A percentile compares a stretch with the other conserved stretches of the same genome.
Evolutionary conservation across 2,329 filamentous ascomycete species (phyloP).

Genomic region (Colletotrichum tropicale): DNA sequence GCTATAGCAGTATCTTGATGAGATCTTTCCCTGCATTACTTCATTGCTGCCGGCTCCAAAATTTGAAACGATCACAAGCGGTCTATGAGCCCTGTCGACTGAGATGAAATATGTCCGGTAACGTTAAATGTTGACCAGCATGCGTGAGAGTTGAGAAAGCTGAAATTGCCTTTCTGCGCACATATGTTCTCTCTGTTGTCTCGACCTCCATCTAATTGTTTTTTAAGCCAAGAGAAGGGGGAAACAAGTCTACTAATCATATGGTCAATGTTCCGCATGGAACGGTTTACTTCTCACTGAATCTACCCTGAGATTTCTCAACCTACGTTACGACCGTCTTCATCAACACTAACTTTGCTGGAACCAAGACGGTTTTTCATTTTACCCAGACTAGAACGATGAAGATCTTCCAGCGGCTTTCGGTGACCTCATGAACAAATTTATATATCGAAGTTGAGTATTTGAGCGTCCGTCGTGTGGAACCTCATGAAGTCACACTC

Average conservation of each 20-base stretch:
- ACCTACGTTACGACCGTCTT: background rate
- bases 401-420: background rate
- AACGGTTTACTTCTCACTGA: background rate
- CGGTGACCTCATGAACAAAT: background rate
- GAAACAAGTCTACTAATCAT: background rate
- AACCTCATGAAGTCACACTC: background rate
- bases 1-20: background rate
- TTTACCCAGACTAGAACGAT: background rate
- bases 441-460: background rate
- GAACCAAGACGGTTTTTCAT: background rate
- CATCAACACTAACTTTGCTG: background rate
- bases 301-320: background rate
- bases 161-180: background rate
- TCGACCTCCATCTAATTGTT: background rate
- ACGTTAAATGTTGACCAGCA: background rate
- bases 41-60: background rate
- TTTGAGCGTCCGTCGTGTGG: background rate
- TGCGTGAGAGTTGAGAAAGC: background rate
- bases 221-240: background rate
- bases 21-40: background rate
- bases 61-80: background rate
- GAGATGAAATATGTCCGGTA: background rate
- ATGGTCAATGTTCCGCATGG: background rate
- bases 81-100: background rate
- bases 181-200: background rate